Conservation (phyloP, 345 rosid species). For the Toxicodendron radicans region DNA sequence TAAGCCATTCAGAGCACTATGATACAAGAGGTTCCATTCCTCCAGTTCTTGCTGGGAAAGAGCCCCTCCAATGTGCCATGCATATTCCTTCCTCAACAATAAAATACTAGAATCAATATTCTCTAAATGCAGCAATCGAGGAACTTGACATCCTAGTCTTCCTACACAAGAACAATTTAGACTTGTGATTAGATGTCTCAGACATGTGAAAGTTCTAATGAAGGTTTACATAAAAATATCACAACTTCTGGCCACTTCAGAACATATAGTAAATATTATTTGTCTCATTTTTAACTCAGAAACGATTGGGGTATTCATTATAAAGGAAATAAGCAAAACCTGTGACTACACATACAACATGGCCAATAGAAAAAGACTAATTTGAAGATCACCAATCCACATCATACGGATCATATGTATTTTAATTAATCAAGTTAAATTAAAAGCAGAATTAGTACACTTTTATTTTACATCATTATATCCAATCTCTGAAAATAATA, state of each 20-base stretch:
- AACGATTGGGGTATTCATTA: neutral
- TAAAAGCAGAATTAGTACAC: neutral
- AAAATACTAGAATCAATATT: conserved; percentile 45
- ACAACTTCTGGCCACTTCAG: neutral
- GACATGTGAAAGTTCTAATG: neutral
- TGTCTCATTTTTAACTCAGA: neutral
- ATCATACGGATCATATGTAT: neutral
- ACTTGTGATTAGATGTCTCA: neutral
- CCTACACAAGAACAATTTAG: conserved; percentile 33
- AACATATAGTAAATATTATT: neutral
- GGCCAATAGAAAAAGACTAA: neutral
- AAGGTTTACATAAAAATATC: neutral
- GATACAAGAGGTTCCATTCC: conserved; percentile 88
- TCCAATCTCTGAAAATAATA: neutral
- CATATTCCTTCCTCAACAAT: conserved; percentile 66
- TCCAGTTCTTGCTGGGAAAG: conserved; percentile 71
- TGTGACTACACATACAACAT: neutral
- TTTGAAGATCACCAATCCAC: neutral
- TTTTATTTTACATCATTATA: neutral
- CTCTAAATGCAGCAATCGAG: conserved; percentile 49
- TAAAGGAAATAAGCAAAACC: neutral
- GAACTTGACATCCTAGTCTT: conserved; percentile 65
- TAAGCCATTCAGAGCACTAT: conserved; percentile 70
- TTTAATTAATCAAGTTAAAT: neutral
- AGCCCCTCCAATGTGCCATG: conserved; percentile 95